These are phyloP conservation scores for Irpex sp. DNA, from an alignment of 1,284 basidiomycete genomes.

Conservation along the genomic window DNA sequence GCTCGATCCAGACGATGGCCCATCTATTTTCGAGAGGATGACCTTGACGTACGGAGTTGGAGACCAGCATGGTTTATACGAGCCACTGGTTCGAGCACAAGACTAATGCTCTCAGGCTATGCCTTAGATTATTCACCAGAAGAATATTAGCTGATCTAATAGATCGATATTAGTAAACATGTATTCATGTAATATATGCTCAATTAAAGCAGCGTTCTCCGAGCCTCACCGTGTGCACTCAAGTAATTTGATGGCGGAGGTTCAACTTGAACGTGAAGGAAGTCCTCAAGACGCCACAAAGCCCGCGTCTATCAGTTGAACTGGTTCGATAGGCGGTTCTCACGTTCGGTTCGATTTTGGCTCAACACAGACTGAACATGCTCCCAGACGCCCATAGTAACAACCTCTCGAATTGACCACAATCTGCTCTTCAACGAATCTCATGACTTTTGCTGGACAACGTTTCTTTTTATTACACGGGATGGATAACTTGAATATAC, in stretches of 20 bases:
- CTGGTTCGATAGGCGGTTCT: not conserved
- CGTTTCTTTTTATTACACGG: not conserved
- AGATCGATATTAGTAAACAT: too few relatives aligned
- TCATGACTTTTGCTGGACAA: not conserved
- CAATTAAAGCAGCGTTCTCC: too few relatives aligned
- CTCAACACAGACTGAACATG: not conserved
- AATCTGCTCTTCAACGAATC: not conserved
- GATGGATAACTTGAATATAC: not conserved
- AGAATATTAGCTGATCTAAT: too few relatives aligned
- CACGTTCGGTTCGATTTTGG: not conserved
- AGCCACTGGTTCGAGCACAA: conserved; percentile 38
- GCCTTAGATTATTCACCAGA: too few relatives aligned
- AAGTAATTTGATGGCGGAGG: too few relatives aligned
- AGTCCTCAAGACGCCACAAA: not conserved
- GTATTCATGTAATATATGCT: too few relatives aligned
- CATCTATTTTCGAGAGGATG: conserved; percentile 60
- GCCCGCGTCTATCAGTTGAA: not conserved
- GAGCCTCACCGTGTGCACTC: too few relatives aligned
- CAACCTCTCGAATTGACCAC: not conserved
- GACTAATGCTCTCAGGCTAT: conserved; percentile 9
- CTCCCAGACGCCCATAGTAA: not conserved
- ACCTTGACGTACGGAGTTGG: conserved; percentile 85
- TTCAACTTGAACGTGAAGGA: too few relatives aligned
- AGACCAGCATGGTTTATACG: conserved; percentile 72
- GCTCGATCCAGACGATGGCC: conserved; percentile 39